These are phyloP conservation scores for Candida ficus DNA, from an alignment of 805 yeast genomes.

Conservation along the genomic window DNA sequence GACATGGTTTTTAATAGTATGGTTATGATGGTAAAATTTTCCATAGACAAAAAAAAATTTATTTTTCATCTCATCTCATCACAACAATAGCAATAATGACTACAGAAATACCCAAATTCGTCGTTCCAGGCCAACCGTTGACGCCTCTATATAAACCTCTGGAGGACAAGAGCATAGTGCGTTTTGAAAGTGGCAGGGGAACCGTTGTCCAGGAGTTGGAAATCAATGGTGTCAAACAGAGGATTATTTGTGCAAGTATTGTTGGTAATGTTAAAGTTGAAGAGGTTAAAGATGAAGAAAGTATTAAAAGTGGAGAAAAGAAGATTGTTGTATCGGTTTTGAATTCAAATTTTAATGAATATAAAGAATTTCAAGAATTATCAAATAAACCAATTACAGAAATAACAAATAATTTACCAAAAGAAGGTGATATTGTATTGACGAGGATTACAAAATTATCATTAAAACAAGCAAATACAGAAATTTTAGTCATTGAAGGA, in stretches of 20 bases:
- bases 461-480: slow-evolving; percentile 68
- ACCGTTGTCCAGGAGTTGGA: slow-evolving; percentile 45
- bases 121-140: slow-evolving; percentile 79
- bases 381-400: slow-evolving; percentile 5
- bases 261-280: slow-evolving; percentile 48
- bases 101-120: slow-evolving; percentile 38
- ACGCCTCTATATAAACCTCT: slow-evolving; percentile 43
- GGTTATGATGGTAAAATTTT: too few relatives aligned
- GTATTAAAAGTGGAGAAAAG: slow-evolving; percentile 6
- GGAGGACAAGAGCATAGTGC: slow-evolving; percentile 13
- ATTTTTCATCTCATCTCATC: background rate
- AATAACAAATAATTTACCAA: slow-evolving; percentile 54
- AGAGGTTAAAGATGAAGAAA: slow-evolving; percentile 17
- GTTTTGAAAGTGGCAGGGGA: slow-evolving; percentile 62
- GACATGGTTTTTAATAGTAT: too few relatives aligned
- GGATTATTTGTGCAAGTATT: slow-evolving; percentile 51
- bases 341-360: slow-evolving; percentile 14
- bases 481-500: slow-evolving; percentile 66
- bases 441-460: slow-evolving; percentile 67
- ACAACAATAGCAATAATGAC: background rate
- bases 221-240: slow-evolving; percentile 33
- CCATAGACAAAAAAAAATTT: background rate
- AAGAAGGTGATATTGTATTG: slow-evolving; percentile 78
- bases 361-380: slow-evolving; percentile 10
- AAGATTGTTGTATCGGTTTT: slow-evolving; percentile 30